Base-by-base conservation (phyloP, 1,284 basidiomycete species). In the Ceratobasidium sp. region DNA sequence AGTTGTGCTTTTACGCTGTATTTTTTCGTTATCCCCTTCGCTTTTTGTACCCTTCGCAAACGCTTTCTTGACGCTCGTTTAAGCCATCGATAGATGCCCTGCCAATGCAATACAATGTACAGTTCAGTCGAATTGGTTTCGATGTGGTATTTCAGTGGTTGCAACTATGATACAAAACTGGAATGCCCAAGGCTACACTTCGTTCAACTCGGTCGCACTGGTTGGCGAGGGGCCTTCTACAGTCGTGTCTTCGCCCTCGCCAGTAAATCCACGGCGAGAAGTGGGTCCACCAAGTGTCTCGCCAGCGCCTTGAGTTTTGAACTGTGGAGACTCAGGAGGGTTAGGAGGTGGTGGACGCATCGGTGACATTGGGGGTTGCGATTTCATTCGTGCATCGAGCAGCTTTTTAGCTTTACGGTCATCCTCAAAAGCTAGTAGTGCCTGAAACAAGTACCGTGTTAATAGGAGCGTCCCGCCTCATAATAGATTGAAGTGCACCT, bases 401-500 rank as follows among this genome's bases (percentile, higher is more conserved):
- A 87, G 76, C 79, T 83, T 82, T 80, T 89, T 90, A 2, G 84
- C 83, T 81, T 86, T 89, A 64, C 93, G 87, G 81, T 95, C 92
- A 75, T 95, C 93, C 81, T 93, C 86, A 81, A 89, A 93, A 0
- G 91, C 90, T 57, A 92, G 82, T 81, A 90, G 92, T 17, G 92
- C 89, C 93, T 94, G 77, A 0, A 49, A 57, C 64, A n/a, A 67
- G 1, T 29, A 19, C 5, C 43, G 17, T 19, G 37, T 49, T 37
- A 32, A 13, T 25, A 40, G 71, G 22, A 74, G 25, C 54, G 0
- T 32, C 22, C 1, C 8, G 22, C 29, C 22, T 52, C 57, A 32
- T 74, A 73, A 4, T 44, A 73, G 8, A n/a, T 19, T n/a, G 17
- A 3, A 0, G 80, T 82, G 51, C 65, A 89, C 91, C 82, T 89